phyloP scores from a whole-genome alignment of 1,284 basidiomycete species.

The Ceratobasidium sp. region DNA sequence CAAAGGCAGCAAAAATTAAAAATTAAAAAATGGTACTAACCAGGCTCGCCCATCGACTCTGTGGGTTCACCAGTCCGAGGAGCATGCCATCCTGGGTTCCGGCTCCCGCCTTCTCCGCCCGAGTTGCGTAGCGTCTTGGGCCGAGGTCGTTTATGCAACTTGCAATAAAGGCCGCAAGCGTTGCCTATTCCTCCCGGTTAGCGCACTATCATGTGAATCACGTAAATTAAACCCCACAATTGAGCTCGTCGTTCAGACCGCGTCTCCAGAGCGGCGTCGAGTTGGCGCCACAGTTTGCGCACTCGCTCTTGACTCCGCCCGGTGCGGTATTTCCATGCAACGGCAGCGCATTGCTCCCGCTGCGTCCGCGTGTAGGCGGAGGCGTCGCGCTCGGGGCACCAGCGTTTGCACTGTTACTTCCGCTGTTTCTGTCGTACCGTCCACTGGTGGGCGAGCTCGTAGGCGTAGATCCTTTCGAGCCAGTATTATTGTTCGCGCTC shows the following conservation, averaged over 20 bases:
- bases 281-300: conserved; percentile 85
- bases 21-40: conserved; percentile 49
- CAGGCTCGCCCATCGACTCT: conserved; percentile 59
- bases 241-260: conserved; percentile 84
- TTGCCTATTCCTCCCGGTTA: conserved; percentile 6
- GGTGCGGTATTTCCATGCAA: conserved; percentile 65
- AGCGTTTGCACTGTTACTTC: conserved; percentile 23
- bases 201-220: conserved; percentile 43
- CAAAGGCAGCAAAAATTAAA: conserved; percentile 51
- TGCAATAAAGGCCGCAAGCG: conserved; percentile 49
- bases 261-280: conserved; percentile 86
- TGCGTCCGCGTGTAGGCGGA: conserved; percentile 55
- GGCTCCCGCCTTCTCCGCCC: conserved; percentile 67
- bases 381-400: conserved; percentile 52
- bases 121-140: conserved; percentile 85
- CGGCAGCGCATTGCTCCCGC: conserved; percentile 46
- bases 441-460: conserved; percentile 50
- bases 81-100: conserved; percentile 50
- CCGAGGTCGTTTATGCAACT: conserved; percentile 80
- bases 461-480: conserved; percentile 57
- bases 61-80: conserved; percentile 47
- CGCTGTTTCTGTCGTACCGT: conserved; percentile 12
- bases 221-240: conserved; percentile 69
- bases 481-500: not conserved
- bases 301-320: conserved; percentile 85